Percentiles rank a stretch among this genome's conserved stretches.
These are phyloP conservation scores for Candida cerambycidarum DNA, from an alignment of 805 yeast species.

Conservation along the genomic window DNA sequence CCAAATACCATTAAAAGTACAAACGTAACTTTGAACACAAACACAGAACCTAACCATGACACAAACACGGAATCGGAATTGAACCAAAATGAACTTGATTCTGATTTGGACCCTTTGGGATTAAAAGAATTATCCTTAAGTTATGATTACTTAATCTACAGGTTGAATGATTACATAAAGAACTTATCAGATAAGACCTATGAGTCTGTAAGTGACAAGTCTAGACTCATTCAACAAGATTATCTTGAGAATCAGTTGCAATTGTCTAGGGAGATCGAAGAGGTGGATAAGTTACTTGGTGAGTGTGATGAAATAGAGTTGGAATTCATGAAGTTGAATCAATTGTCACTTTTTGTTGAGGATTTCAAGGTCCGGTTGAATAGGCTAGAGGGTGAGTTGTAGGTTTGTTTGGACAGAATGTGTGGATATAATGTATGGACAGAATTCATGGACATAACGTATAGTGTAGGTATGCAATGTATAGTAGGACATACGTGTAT, in stretches of 20 bases:
- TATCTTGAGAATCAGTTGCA: slow-evolving; percentile 23
- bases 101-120: slow-evolving; percentile 54
- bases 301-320: slow-evolving; percentile 52
- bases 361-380: slow-evolving; percentile 42
- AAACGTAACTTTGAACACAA: background rate
- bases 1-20: background rate
- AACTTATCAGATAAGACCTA: slow-evolving; percentile 44
- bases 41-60: background rate
- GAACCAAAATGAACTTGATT: background rate
- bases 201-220: slow-evolving; percentile 33
- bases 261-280: slow-evolving; percentile 41
- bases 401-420: too few relatives aligned
- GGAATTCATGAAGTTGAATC: slow-evolving; percentile 54
- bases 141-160: slow-evolving; percentile 64
- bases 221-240: slow-evolving; percentile 21
- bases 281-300: slow-evolving; percentile 38
- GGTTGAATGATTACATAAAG: slow-evolving; percentile 56
- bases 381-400: slow-evolving; percentile 29
- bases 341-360: slow-evolving; percentile 40
- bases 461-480: too few relatives aligned
- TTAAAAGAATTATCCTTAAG: slow-evolving; percentile 58
- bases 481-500: too few relatives aligned
- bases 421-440: too few relatives aligned
- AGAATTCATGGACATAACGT: too few relatives aligned
- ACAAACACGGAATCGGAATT: background rate